Conservation (phyloP, 495 filamentous ascomycete genomes). For the Hypoxylon lienhwacheense region DNA sequence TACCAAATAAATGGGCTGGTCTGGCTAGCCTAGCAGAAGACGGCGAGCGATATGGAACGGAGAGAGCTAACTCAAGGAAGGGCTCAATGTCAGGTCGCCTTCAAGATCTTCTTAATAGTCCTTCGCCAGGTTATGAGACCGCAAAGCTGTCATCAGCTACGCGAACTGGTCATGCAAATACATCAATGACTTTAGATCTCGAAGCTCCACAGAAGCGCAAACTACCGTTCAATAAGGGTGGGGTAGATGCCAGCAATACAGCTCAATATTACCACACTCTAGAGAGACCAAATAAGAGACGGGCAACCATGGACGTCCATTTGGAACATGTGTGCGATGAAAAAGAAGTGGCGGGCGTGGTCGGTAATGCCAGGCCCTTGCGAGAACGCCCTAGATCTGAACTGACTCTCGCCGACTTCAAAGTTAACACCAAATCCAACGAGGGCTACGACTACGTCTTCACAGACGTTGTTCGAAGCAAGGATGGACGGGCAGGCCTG, state of each 20-base stretch:
- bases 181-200: slow-evolving; percentile 18
- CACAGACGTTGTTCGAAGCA: slow-evolving; percentile 71
- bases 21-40: slow-evolving; percentile 22
- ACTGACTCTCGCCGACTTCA: slow-evolving; percentile 72
- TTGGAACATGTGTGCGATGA: not conserved
- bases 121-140: slow-evolving; percentile 22
- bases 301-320: not conserved
- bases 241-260: not conserved
- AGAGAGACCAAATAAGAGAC: not conserved
- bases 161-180: not conserved
- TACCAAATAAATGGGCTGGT: not conserved
- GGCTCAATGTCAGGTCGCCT: slow-evolving; percentile 13
- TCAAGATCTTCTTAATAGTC: slow-evolving; percentile 26
- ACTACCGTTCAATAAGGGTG: slow-evolving; percentile 18
- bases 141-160: not conserved
- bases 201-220: slow-evolving; percentile 25
- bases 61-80: not conserved
- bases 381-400: slow-evolving; percentile 55
- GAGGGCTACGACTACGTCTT: slow-evolving; percentile 75
- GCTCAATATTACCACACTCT: not conserved
- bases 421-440: slow-evolving; percentile 75
- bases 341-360: slow-evolving; percentile 32
- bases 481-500: slow-evolving; percentile 71
- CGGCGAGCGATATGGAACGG: slow-evolving; percentile 7
- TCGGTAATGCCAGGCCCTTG: slow-evolving; percentile 36